Base-by-base conservation (phyloP, 2,329 filamentous ascomycete species). In the Aspergillus sp. region DNA sequence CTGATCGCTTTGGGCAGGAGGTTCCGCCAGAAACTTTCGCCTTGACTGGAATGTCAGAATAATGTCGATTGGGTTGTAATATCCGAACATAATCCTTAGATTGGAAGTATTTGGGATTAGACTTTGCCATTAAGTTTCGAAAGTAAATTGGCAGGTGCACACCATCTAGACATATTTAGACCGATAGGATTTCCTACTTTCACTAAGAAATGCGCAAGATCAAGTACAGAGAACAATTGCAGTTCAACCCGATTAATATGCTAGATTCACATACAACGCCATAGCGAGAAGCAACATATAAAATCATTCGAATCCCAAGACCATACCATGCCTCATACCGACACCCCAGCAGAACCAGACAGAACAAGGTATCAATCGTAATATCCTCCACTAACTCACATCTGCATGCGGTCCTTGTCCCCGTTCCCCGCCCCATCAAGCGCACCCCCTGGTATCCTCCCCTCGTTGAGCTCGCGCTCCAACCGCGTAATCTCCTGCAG, bases 401-500 rank as follows among this genome's bases (percentile, higher is more conserved):
- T 71, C 63, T 75, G 65, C 74, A 77, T 76, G 59, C 66, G 62
- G 30, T 72, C 71, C 48, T 73, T 71, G 24, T 60, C 65, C 41
- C 34, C 34, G 13, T 9, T n/a, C 13, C 68, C 71, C 44, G 71
- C 75, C 17, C 64, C 71, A 47, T 67, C 59, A 5, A 43, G 62
- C 24, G 74, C 83, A 26, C 87, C 89, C 34, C 83, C 81, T 2
- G 93, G 93, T 74, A 98, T 82, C 69, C 90, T 82, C 2, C 95
- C 95, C 74, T 98, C 93, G 61, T 90, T 90, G 64, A 98, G 78
- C 75, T 95, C 91, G 80, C 93, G 96, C 80, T 99, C 95, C 71
- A 99, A 74, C 64, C 86, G 83, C 56, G 91, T 88, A 71, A 99
- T 96, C 78, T 98, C 95, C 65, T 92, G 89, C 69, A 99, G 74